Base-by-base conservation (phyloP, 2,329 filamentous ascomycete genomes). In the Drechslera avenae region DNA sequence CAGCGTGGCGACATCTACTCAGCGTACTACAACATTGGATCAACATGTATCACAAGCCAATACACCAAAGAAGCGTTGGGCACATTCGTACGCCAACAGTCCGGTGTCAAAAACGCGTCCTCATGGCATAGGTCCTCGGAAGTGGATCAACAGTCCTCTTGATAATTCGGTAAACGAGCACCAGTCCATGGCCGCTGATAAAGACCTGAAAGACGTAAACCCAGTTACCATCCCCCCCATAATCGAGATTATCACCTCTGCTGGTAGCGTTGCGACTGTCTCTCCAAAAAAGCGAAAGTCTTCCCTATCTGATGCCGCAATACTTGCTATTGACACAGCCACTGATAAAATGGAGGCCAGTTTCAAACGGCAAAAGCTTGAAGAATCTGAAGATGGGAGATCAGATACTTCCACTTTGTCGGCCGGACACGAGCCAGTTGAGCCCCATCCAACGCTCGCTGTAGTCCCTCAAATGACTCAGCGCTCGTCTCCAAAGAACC, bases 221-320 rank as follows among this genome's bases (percentile, higher is more conserved):
- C 10, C 12, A 13, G 26, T 14, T 18, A n/a, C n/a, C 21, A 18
- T 18, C n/a, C 16, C 21, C 4, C 16, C 6, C 2, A 17, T 32
- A n/a, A 9, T 17, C 5, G 14, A 46, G 1, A 8, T 17, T 13
- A 2, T 9, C 5, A 10, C 6, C 10, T 17, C 33, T 4, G 16
- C 36, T 13, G 4, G 17, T 12, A 13, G 5, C 14, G 0, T 16
- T 7, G 3, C 21, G 10, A 1, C 10, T 9, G 12, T 17, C 2
- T 46, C 35, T 16, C 14, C 48, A 13, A 54, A 26, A 30, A 62
- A 62, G 33, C 57, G 55, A 8, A 56, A 54, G 7, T 45, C 49
- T 8, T 44, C 52, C 7, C 47, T 16, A 7, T 17, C 21, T 2
- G 13, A 43, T 18, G 5, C 26, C 5, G 9, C 9, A 21, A 26